Evolutionary conservation across 2,329 filamentous ascomycete species (phyloP).

Genomic region (Exophiala alcalophila): DNA sequence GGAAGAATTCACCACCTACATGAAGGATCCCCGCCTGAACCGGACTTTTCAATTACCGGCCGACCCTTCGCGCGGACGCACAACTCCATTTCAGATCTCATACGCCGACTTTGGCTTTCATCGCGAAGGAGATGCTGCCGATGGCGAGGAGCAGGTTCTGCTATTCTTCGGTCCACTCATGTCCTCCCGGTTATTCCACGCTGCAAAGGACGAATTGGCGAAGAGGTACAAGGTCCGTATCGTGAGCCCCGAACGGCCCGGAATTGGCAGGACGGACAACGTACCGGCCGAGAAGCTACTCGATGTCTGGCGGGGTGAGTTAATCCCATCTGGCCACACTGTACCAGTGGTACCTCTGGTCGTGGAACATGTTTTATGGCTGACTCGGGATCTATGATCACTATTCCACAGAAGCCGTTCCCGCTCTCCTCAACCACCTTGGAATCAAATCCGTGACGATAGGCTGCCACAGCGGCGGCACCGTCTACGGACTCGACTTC

Average conservation of each 20-base stretch:
- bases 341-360: too few species aligned
- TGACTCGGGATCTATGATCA: too few species aligned
- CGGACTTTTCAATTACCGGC: constrained; percentile 3
- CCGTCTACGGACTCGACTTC: constrained; percentile 10
- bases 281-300: constrained; percentile 3
- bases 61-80: not conserved
- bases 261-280: constrained; percentile 1
- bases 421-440: constrained; percentile 7
- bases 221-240: constrained; percentile 2
- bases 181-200: constrained; percentile 1
- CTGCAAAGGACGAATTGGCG: constrained; percentile 2
- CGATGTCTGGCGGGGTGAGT: constrained; percentile 5
- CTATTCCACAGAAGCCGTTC: constrained; percentile 1
- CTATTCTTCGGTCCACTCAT: constrained; percentile 1
- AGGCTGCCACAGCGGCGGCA: constrained; percentile 11
- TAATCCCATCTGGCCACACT: not conserved
- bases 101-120: constrained; percentile 6
- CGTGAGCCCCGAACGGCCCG: constrained; percentile 1
- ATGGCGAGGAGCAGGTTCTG: constrained; percentile 2
- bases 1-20: not conserved
- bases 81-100: not conserved
- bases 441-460: constrained; percentile 9
- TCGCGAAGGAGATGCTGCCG: not conserved
- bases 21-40: constrained; percentile 1
- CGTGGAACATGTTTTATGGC: not conserved